Percentiles rank a stretch among this genome's conserved stretches.
Conservation (phyloP, 1,139 yeast species). For the Sugiyamaella paludigena region DNA sequence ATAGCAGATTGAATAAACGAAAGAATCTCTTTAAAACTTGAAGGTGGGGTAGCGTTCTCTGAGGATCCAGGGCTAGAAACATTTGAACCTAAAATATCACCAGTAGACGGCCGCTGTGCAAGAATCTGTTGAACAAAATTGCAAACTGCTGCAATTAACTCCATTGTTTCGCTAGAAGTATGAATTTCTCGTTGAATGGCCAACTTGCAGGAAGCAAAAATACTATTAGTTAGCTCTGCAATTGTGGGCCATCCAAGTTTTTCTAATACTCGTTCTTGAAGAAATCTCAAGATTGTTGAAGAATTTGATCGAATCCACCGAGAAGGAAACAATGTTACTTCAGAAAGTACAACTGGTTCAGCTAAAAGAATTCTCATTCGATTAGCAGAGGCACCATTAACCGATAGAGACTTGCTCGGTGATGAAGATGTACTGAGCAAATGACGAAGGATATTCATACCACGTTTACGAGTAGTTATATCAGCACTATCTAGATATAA, state of each 20-base stretch:
- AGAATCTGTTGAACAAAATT: slow-evolving; percentile 17
- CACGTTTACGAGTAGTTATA: slow-evolving; percentile 5
- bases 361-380: slow-evolving; percentile 9
- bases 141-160: slow-evolving; percentile 24
- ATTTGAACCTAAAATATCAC: too few relatives aligned
- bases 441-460: slow-evolving; percentile 14
- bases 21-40: slow-evolving; percentile 9
- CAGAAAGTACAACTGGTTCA: slow-evolving; percentile 15
- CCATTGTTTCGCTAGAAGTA: slow-evolving; percentile 25
- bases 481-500: slow-evolving; percentile 11
- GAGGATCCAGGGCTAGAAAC: too few relatives aligned
- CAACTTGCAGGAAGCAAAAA: slow-evolving; percentile 16
- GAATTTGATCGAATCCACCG: slow-evolving; percentile 22
- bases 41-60: slow-evolving; percentile 9
- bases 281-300: slow-evolving; percentile 12
- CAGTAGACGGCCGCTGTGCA: background rate
- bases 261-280: slow-evolving; percentile 12
- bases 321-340: slow-evolving; percentile 22
- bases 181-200: slow-evolving; percentile 26
- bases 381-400: slow-evolving; percentile 6
- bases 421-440: slow-evolving; percentile 11
- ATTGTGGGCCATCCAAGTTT: slow-evolving; percentile 14
- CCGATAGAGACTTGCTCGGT: too few relatives aligned
- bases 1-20: slow-evolving; percentile 17
- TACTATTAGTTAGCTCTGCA: slow-evolving; percentile 16